A percentile compares a stretch with the other conserved stretches of the same genome.
phyloP scores from a whole-genome alignment of 371 early-diverging fungal species.

The Saksenaea oblongispora region DNA sequence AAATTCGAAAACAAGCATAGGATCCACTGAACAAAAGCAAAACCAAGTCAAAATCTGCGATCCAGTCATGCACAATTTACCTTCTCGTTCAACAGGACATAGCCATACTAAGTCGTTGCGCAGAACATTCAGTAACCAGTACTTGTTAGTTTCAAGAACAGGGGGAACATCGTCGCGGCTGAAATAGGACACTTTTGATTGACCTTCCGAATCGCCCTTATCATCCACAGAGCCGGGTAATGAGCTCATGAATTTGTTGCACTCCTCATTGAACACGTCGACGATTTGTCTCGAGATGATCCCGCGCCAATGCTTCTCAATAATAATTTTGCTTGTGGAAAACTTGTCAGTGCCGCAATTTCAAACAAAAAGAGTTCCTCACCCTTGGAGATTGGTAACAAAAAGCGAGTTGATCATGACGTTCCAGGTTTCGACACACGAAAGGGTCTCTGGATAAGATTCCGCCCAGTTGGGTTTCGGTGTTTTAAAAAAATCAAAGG shows the following conservation, averaged over 20 bases:
- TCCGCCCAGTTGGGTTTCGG: not conserved
- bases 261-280: conserved; percentile 68
- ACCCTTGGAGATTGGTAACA: conserved; percentile 67
- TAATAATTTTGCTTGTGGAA: conserved; percentile 69
- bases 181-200: conserved; percentile 46
- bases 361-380: conserved; percentile 16
- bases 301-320: conserved; percentile 89
- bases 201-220: conserved; percentile 15
- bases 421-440: not conserved
- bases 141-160: conserved; percentile 65
- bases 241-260: conserved; percentile 55
- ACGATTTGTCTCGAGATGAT: conserved; percentile 70
- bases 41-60: not conserved
- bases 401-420: conserved; percentile 68
- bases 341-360: not conserved
- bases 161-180: conserved; percentile 68
- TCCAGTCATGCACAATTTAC: conserved; percentile 32
- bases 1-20: conserved; percentile 84
- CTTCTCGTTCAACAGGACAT: conserved; percentile 75
- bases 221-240: conserved; percentile 35
- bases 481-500: not conserved
- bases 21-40: conserved; percentile 62
- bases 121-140: conserved; percentile 68
- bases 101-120: conserved; percentile 74
- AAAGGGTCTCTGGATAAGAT: not conserved